phyloP scores from a whole-genome alignment of 305 asterid genomes.

The Rubia balearica region DNA sequence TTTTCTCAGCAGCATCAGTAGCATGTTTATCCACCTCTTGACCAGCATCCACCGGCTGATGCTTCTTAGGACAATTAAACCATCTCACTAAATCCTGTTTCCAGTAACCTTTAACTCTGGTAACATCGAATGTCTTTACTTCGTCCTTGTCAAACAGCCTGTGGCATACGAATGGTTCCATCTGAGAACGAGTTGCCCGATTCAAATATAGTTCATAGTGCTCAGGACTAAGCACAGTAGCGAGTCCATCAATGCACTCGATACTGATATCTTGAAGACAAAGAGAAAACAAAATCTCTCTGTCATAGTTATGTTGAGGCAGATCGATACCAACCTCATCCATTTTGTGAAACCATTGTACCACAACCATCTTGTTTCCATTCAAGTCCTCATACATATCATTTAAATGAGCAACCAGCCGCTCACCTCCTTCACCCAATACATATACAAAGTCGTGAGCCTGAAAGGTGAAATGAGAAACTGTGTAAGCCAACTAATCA shows the following conservation, averaged over 20 bases:
- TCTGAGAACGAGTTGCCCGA: slow-evolving; percentile 33
- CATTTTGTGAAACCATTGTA: slow-evolving; percentile 93
- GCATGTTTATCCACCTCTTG: slow-evolving; percentile 23
- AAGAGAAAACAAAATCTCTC: slow-evolving; percentile 89
- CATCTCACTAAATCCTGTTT: slow-evolving; percentile 49
- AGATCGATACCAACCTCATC: slow-evolving; percentile 91
- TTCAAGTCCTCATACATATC: slow-evolving; percentile 76
- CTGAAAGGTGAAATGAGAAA: slow-evolving; percentile 27
- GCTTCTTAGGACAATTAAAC: slow-evolving; percentile 12
- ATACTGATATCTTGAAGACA: slow-evolving; percentile 89
- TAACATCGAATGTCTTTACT: slow-evolving; percentile 53
- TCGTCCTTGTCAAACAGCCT: slow-evolving; percentile 62
- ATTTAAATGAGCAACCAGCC: slow-evolving; percentile 74
- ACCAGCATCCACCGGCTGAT: slow-evolving; percentile 21
- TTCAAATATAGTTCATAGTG: slow-evolving; percentile 44
- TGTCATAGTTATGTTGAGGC: slow-evolving; percentile 68
- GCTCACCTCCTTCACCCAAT: slow-evolving; percentile 64
- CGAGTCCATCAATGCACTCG: slow-evolving; percentile 89
- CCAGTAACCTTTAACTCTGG: slow-evolving; percentile 66
- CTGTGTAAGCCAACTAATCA: neutral
- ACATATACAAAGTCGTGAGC: slow-evolving; percentile 69
- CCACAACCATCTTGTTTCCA: slow-evolving; percentile 85
- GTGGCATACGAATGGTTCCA: slow-evolving; percentile 64
- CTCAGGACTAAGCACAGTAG: slow-evolving; percentile 80
- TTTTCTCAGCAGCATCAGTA: slow-evolving; percentile 29